Percentiles rank a stretch among this genome's conserved stretches.
These are phyloP conservation scores for Penicillium sp. DNA, from an alignment of 2,329 filamentous ascomycete genomes.

Conservation along the genomic window DNA sequence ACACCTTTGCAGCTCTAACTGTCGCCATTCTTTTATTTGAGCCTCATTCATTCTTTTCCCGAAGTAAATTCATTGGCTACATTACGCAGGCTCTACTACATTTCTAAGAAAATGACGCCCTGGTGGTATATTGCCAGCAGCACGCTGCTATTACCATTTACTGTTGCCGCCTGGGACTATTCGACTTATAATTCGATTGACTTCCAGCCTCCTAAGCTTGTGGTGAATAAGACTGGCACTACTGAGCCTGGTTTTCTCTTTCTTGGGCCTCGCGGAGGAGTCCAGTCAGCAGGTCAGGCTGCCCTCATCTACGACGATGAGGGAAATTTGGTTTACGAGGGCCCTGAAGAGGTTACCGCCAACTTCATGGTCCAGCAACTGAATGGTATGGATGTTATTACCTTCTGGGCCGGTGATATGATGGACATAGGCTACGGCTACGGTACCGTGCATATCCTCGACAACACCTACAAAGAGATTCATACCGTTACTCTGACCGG, in stretches of 20 bases:
- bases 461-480: constrained; percentile 40
- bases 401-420: constrained; percentile 42
- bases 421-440: constrained; percentile 35
- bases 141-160: constrained; percentile 15
- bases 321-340: constrained; percentile 41
- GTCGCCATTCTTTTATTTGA: constrained; percentile 14
- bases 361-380: constrained; percentile 42
- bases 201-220: constrained; percentile 33
- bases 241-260: constrained; percentile 41
- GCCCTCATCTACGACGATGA: constrained; percentile 43
- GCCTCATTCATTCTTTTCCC: neutral
- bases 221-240: constrained; percentile 35
- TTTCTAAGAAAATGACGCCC: constrained; percentile 13
- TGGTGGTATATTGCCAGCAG: constrained; percentile 20
- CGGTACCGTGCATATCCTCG: constrained; percentile 37
- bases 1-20: constrained; percentile 6
- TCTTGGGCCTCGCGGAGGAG: constrained; percentile 34
- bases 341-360: constrained; percentile 35
- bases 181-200: constrained; percentile 17
- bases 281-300: constrained; percentile 30
- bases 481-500: constrained; percentile 34
- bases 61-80: neutral
- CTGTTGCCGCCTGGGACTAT: constrained; percentile 19
- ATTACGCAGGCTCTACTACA: neutral
- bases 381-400: constrained; percentile 39